Conservation (phyloP, 1,139 yeast species). For the Hyphopichia khmerensis region DNA sequence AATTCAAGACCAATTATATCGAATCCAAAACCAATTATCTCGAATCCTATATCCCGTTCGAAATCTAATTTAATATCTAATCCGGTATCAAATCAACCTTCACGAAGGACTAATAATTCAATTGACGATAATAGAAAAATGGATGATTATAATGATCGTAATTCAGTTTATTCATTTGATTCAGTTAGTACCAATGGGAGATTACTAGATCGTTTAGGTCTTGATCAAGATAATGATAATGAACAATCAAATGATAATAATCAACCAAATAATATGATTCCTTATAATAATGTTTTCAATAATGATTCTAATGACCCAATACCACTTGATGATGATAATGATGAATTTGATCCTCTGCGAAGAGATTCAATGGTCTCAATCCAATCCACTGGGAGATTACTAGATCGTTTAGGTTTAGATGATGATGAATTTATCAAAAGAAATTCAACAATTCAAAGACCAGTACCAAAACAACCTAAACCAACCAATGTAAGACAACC, state of each 20-base stretch:
- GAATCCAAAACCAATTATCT: too few relatives aligned
- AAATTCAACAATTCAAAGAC: conserved; percentile 3
- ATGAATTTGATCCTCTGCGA: conserved; percentile 14
- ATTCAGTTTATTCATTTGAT: conserved; percentile 44
- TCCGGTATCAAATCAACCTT: too few relatives aligned
- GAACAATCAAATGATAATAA: neutral
- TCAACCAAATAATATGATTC: neutral
- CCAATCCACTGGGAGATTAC: conserved; percentile 27
- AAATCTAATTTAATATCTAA: too few relatives aligned
- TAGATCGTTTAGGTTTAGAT: conserved; percentile 27
- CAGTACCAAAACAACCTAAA: conserved; percentile 3
- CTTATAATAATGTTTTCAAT: neutral
- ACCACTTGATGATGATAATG: conserved; percentile 5
- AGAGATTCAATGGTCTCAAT: conserved; percentile 26
- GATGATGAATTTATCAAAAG: conserved; percentile 8
- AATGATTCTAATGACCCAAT: neutral
- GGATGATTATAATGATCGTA: conserved; percentile 18
- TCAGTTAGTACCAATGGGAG: conserved; percentile 46
- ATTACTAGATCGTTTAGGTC: conserved; percentile 39
- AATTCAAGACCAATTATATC: too few relatives aligned
- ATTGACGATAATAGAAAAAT: neutral
- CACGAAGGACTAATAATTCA: too few relatives aligned
- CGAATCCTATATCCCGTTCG: too few relatives aligned
- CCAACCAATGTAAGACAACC: conserved; percentile 5
- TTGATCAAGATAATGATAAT: conserved; percentile 17